Conservation (phyloP, 805 yeast species). For the Sugiyamaella boreocaroliniensis region DNA sequence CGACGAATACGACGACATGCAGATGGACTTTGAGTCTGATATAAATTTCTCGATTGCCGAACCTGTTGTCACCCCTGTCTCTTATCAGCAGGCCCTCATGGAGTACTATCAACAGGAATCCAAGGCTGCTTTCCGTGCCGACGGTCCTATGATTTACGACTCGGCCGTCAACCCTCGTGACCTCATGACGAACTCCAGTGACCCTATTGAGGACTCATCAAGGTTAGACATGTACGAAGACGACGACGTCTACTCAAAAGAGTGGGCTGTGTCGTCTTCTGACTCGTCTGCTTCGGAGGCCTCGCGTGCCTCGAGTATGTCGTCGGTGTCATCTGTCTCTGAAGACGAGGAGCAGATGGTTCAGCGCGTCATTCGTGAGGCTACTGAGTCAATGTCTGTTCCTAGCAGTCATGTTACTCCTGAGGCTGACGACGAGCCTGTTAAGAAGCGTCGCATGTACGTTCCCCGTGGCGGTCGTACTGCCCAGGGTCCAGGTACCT, state of each 20-base stretch:
- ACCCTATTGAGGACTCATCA: not conserved
- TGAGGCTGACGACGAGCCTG: not conserved
- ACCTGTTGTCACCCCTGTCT: not conserved
- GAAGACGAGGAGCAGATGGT: not conserved
- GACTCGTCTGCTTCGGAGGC: not conserved
- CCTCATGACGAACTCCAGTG: not conserved
- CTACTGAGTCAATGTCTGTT: not conserved
- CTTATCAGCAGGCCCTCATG: constrained; percentile 1
- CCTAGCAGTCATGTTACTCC: not conserved
- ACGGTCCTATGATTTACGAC: not conserved
- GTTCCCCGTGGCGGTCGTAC: not conserved
- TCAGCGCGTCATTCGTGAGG: not conserved
- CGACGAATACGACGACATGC: constrained; percentile 10
- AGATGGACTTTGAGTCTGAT: constrained; percentile 5
- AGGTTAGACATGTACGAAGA: not conserved
- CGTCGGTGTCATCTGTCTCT: not conserved
- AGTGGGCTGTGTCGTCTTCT: not conserved
- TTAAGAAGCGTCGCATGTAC: not conserved
- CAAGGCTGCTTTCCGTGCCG: not conserved
- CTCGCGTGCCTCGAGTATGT: constrained; percentile 6
- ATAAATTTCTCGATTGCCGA: not conserved
- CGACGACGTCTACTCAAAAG: not conserved
- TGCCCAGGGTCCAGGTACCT: constrained; percentile 8
- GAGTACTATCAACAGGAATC: not conserved
- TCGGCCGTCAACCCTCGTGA: not conserved